Percentiles rank a stretch among this genome's conserved stretches.
Conservation (phyloP, 2,329 filamentous ascomycete species). For the Dactylonectria macrodidyma region DNA sequence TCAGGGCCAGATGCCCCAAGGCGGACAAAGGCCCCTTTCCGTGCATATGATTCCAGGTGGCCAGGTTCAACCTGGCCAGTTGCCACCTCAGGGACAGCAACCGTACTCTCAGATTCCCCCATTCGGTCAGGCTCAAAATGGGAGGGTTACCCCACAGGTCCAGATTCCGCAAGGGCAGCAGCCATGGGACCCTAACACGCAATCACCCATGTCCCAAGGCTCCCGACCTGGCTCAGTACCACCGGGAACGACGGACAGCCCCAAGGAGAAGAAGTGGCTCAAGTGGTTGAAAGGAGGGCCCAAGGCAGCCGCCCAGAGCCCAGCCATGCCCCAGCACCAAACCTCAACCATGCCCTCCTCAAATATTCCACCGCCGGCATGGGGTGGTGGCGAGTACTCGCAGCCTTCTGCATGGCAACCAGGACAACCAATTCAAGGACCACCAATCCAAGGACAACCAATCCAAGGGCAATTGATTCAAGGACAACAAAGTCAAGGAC, state of each 20-base stretch:
- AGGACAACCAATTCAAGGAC: constrained; percentile 31
- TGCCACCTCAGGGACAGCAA: constrained; percentile 19
- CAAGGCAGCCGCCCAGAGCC: constrained; percentile 40
- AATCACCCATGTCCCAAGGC: constrained; percentile 31
- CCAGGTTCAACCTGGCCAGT: constrained; percentile 16
- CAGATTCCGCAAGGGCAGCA: constrained; percentile 33
- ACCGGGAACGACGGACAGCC: constrained; percentile 32
- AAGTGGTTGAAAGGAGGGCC: constrained; percentile 46
- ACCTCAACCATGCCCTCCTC: constrained; percentile 28
- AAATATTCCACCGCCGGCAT: constrained; percentile 25
- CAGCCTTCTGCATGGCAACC: constrained; percentile 43
- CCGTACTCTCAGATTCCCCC: constrained; percentile 20
- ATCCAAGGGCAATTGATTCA: constrained; percentile 26
- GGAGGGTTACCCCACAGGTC: constrained; percentile 21
- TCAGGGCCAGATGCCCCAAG: constrained; percentile 14
- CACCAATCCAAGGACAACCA: not conserved
- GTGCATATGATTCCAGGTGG: constrained; percentile 1
- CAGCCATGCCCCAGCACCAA: constrained; percentile 32
- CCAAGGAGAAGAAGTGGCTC: constrained; percentile 47
- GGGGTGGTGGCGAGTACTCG: constrained; percentile 42
- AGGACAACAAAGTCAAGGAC: not conserved
- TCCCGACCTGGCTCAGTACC: constrained; percentile 40
- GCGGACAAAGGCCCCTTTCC: not conserved
- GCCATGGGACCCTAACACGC: constrained; percentile 35
- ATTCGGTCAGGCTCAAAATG: constrained; percentile 18